Evolutionary conservation across 805 yeast species (phyloP).

Genomic region (Deakozyma indianensis): DNA sequence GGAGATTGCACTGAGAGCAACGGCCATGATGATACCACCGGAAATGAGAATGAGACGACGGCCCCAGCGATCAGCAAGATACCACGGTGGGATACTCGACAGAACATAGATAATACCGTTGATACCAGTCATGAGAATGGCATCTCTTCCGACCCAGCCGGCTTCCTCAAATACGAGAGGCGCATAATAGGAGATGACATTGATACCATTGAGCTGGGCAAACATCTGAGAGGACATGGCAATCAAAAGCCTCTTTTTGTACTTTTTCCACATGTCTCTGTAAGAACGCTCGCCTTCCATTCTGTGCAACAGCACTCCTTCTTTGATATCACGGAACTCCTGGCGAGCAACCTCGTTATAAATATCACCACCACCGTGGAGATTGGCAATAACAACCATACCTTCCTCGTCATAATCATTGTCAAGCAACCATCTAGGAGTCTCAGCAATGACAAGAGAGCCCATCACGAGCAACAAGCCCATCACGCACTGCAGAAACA

Average conservation of each 20-base stretch:
- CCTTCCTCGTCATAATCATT: conserved; percentile 73
- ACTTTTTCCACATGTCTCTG: conserved; percentile 58
- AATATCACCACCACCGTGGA: conserved; percentile 66
- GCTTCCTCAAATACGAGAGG: conserved; percentile 91
- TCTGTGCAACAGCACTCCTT: conserved; percentile 58
- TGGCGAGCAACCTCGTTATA: conserved; percentile 51
- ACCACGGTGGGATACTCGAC: conserved; percentile 84
- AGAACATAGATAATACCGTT: conserved; percentile 44
- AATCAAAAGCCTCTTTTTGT: conserved; percentile 63
- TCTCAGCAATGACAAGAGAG: conserved; percentile 66
- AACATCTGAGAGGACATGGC: conserved; percentile 87
- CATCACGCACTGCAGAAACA: conserved; percentile 60
- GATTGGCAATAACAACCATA: conserved; percentile 66
- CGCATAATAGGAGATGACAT: conserved; percentile 84
- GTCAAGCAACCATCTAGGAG: conserved; percentile 82
- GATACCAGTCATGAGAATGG: conserved; percentile 82
- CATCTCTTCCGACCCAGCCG: conserved; percentile 83
- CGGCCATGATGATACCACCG: conserved; percentile 72
- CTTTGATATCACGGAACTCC: conserved; percentile 73
- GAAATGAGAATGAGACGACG: conserved; percentile 67
- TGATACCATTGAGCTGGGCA: conserved; percentile 89
- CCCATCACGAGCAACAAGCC: conserved; percentile 59
- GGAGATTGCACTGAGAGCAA: conserved; percentile 51
- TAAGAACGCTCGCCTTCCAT: conserved; percentile 71
- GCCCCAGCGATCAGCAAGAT: conserved; percentile 82